Percentiles rank a stretch among this genome's conserved stretches.
These are phyloP conservation scores for Rhizophora apiculata DNA, from an alignment of 345 rosid species.

Conservation along the genomic window DNA sequence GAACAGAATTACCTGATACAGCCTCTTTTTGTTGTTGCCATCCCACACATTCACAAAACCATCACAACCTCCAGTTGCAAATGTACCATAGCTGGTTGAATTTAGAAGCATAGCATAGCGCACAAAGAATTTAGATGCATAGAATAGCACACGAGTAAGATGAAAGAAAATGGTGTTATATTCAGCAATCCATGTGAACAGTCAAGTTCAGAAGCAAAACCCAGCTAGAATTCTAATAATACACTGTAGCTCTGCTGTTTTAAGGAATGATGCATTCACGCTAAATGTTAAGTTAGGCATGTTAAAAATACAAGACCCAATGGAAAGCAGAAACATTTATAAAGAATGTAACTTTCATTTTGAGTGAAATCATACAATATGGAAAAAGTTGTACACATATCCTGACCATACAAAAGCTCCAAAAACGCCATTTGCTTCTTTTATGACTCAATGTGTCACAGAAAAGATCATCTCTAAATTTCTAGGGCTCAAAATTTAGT, in stretches of 20 bases:
- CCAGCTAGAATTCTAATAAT: neutral
- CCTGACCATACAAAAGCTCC: too few species aligned
- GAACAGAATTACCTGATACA: slow-evolving; percentile 65
- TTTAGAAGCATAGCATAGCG: slow-evolving; percentile 8
- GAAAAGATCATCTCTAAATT: too few species aligned
- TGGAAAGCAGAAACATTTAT: neutral
- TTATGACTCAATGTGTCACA: too few species aligned
- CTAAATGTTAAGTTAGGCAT: neutral
- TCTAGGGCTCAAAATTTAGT: too few species aligned
- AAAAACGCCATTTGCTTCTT: too few species aligned
- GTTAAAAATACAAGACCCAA: neutral
- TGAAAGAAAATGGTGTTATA: too few species aligned
- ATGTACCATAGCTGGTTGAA: slow-evolving; percentile 78
- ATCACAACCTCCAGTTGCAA: slow-evolving; percentile 99
- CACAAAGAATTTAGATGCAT: neutral
- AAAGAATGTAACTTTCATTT: neutral
- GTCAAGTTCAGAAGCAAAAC: neutral
- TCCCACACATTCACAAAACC: slow-evolving; percentile 98
- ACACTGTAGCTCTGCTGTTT: neutral
- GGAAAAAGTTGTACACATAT: neutral
- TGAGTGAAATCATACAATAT: neutral
- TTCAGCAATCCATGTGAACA: too few species aligned
- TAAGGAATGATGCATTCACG: neutral
- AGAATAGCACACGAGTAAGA: neutral
- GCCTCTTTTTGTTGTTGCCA: slow-evolving; percentile 97